phyloP scores from a whole-genome alignment of 2,329 filamentous ascomycete genomes.

The Stachybotrys elegans region DNA sequence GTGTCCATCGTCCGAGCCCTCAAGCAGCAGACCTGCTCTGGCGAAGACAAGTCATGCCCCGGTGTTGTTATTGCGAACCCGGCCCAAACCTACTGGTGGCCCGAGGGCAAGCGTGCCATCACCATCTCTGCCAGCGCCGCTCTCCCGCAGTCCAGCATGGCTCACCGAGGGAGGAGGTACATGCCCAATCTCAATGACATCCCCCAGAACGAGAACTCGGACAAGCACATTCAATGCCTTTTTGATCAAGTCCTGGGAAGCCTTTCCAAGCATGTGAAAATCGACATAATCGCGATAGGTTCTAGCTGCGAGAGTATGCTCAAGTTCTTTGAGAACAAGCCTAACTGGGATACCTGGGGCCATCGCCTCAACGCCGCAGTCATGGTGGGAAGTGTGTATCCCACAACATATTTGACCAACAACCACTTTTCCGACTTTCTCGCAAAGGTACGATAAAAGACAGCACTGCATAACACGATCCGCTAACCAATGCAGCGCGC shows the following conservation, averaged over 20 bases:
- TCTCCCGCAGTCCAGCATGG: slow-evolving; percentile 57
- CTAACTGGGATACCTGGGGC: slow-evolving; percentile 43
- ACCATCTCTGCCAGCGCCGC: slow-evolving; percentile 51
- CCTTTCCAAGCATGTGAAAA: slow-evolving; percentile 40
- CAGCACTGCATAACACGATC: slow-evolving; percentile 3
- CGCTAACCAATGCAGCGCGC: slow-evolving; percentile 38
- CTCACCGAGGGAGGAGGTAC: slow-evolving; percentile 50
- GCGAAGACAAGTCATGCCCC: slow-evolving; percentile 31
- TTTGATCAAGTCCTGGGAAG: slow-evolving; percentile 59
- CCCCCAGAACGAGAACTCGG: slow-evolving; percentile 48
- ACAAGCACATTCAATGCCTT: slow-evolving; percentile 61
- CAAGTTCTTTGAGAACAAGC: slow-evolving; percentile 51
- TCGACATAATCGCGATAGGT: slow-evolving; percentile 69
- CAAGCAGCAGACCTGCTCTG: slow-evolving; percentile 25
- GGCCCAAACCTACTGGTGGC: slow-evolving; percentile 74
- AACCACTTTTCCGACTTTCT: slow-evolving; percentile 44
- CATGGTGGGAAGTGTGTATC: slow-evolving; percentile 42
- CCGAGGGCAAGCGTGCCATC: slow-evolving; percentile 55
- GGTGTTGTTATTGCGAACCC: slow-evolving; percentile 73
- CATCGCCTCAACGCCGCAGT: slow-evolving; percentile 41
- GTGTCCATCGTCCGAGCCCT: slow-evolving; percentile 55
- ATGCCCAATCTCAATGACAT: slow-evolving; percentile 55
- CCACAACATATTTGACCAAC: slow-evolving; percentile 33
- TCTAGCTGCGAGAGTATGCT: slow-evolving; percentile 57
- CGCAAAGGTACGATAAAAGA: slow-evolving; percentile 34